A percentile compares a stretch with the other conserved stretches of the same genome.
phyloP scores from a whole-genome alignment of 345 rosid species.

The Sisymbrium altissimum region DNA sequence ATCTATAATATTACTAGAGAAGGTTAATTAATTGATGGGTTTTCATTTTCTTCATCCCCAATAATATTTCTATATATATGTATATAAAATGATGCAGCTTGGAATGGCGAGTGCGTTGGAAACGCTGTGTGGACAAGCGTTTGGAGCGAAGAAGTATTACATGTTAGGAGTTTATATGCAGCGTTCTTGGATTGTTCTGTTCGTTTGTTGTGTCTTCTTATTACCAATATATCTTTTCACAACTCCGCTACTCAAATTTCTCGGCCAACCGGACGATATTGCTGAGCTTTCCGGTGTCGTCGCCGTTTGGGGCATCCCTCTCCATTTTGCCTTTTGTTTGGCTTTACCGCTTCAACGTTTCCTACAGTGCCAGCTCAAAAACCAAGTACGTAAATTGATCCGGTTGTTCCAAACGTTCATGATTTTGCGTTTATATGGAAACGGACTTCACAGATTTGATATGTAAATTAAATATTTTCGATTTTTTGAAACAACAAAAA shows the following conservation, averaged over 20 bases:
- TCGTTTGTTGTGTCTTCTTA: slow-evolving; percentile 42
- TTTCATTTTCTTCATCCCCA: no score
- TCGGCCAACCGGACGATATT: slow-evolving; percentile 69
- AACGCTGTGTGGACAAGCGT: slow-evolving; percentile 74
- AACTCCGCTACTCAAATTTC: slow-evolving; percentile 45
- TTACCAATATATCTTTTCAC: slow-evolving; percentile 54
- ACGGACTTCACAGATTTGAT: no score
- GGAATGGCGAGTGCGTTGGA: slow-evolving; percentile 83
- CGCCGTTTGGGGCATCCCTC: slow-evolving; percentile 51
- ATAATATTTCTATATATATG: background rate
- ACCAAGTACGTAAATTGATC: slow-evolving; percentile 17
- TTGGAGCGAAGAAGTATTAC: slow-evolving; percentile 55
- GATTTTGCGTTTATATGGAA: no score
- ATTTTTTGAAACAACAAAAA: no score
- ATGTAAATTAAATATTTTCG: no score
- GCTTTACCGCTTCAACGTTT: slow-evolving; percentile 60
- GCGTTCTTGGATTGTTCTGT: slow-evolving; percentile 63
- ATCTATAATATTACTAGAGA: no score
- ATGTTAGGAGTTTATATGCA: slow-evolving; percentile 73
- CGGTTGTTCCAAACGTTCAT: background rate
- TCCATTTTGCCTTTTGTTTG: slow-evolving; percentile 58
- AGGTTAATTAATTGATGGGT: background rate
- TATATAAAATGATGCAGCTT: slow-evolving; percentile 32
- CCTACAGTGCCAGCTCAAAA: slow-evolving; percentile 60
- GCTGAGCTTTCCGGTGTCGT: slow-evolving; percentile 53